phyloP scores from a whole-genome alignment of 2,329 filamentous ascomycete genomes.

The Xenoacremonium recifei region DNA sequence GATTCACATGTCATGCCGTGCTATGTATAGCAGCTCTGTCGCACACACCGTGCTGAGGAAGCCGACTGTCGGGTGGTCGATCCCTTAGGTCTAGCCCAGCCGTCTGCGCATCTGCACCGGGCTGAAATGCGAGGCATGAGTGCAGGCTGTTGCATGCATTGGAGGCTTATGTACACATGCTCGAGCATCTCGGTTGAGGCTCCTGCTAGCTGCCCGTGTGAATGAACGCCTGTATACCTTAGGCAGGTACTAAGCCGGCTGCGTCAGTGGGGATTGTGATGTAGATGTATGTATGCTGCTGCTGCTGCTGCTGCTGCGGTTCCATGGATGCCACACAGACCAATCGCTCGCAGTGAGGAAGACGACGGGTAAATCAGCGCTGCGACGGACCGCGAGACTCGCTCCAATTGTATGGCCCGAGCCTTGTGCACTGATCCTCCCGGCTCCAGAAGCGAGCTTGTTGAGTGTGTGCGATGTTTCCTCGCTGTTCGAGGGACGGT shows the following conservation, averaged over 20 bases:
- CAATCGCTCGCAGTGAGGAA: neutral
- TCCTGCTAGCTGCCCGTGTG: neutral
- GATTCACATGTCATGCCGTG: constrained; percentile 5
- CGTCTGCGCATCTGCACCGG: constrained; percentile 8
- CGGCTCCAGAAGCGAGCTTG: no score
- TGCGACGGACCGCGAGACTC: no score
- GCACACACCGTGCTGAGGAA: neutral
- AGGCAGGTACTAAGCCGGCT: no score
- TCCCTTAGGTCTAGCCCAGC: constrained; percentile 1
- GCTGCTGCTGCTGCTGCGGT: no score
- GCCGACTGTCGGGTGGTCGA: neutral
- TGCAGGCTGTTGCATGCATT: constrained; percentile 19
- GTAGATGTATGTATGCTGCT: neutral
- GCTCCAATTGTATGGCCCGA: no score
- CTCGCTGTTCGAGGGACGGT: no score
- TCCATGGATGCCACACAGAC: neutral
- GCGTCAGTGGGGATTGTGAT: neutral
- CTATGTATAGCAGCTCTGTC: neutral
- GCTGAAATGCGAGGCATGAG: constrained; percentile 20
- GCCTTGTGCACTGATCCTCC: no score
- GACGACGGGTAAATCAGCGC: no score
- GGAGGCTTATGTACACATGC: constrained; percentile 6
- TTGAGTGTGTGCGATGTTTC: no score
- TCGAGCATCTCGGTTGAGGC: neutral
- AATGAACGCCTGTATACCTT: no score